Evolutionary conservation across 2,329 filamentous ascomycete genomes (phyloP).

Genomic region (Phaeomoniella chlamydospora): DNA sequence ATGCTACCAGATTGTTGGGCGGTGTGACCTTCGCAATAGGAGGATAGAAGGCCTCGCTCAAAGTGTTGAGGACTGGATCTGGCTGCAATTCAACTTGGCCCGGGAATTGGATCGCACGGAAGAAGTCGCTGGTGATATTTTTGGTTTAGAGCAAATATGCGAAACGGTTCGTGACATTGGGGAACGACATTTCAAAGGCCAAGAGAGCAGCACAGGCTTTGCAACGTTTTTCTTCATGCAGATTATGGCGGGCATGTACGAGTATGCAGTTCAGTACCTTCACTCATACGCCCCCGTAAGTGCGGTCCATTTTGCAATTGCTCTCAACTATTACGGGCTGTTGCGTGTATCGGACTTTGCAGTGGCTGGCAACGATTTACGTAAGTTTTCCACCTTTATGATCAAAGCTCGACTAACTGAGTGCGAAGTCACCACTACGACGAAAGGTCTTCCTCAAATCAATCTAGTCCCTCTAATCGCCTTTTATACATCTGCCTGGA

Average conservation of each 20-base stretch:
- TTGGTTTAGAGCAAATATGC: constrained; percentile 55
- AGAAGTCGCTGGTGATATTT: constrained; percentile 47
- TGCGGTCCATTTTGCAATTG: constrained; percentile 87
- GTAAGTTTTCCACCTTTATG: constrained; percentile 22
- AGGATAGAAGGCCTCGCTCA: constrained; percentile 43
- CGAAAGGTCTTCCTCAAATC: constrained; percentile 54
- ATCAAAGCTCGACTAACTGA: constrained; percentile 1
- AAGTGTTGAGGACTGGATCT: constrained; percentile 52
- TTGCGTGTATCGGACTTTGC: constrained; percentile 74
- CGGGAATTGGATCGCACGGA: constrained; percentile 47
- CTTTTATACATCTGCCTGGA: constrained; percentile 92
- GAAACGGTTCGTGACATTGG: constrained; percentile 77
- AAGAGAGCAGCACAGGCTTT: constrained; percentile 66
- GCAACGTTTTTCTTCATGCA: constrained; percentile 91
- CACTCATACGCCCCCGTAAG: constrained; percentile 87
- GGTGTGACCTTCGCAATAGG: constrained; percentile 44
- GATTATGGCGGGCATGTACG: constrained; percentile 80
- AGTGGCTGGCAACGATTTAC: constrained; percentile 54
- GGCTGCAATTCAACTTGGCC: constrained; percentile 50
- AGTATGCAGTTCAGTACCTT: constrained; percentile 81
- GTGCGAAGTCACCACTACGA: constrained; percentile 35
- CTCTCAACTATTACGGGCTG: constrained; percentile 76
- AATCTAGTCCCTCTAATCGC: constrained; percentile 91
- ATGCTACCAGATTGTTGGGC: constrained; percentile 94
- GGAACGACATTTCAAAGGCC: constrained; percentile 74